Base-by-base conservation (phyloP, 1,284 basidiomycete genomes). In the Ustilago shanxiensis region DNA sequence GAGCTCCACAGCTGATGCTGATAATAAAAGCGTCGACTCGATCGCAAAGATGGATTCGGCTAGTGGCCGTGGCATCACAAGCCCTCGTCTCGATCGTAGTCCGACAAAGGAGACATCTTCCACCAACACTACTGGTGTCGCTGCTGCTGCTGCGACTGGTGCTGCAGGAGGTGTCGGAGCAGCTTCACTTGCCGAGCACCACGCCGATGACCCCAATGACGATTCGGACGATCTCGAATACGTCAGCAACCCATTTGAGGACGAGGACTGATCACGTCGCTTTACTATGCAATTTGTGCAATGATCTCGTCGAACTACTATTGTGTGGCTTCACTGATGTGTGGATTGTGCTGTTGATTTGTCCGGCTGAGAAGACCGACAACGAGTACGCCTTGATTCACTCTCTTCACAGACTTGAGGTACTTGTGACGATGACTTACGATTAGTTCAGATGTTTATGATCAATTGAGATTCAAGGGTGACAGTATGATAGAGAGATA, bases 181-280 rank as follows among this genome's bases (percentile, higher is more conserved):
- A 2, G 55, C 54, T 6, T 31, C 52, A 16, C 3, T 33, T 16
- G 37, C 52, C 22, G 51, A 52, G 24, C 44, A 70, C 47, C 68
- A 73, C 31, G 67, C 29, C 33, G 61, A 66, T 31, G 72, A 77
- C 24, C 39, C 58, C 13, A 56, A 62, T n/a, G 79, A 68, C 22
- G 79, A 75, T 44, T 73, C 70, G 28, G 80, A 82, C 44, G 80
- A 82, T 16, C 64, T 80, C 18, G 80, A 82, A 37, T 82, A 82
- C 45, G 80, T 82, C 20, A 77, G 73, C 71, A 82, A 82, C 45
- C 80, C 80, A 7, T 82, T 82, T 53, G 80, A 80, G 60, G 80
- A 82, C 51, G 80, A 82, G 51, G 80, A 82, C 35, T 82, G 33
- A 56, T 11, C n/a, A 20, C 3, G 41, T 8, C 41, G 16, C 41